Conservation (phyloP, 2,329 filamentous ascomycete genomes). For the Aspergillus floridensis region DNA sequence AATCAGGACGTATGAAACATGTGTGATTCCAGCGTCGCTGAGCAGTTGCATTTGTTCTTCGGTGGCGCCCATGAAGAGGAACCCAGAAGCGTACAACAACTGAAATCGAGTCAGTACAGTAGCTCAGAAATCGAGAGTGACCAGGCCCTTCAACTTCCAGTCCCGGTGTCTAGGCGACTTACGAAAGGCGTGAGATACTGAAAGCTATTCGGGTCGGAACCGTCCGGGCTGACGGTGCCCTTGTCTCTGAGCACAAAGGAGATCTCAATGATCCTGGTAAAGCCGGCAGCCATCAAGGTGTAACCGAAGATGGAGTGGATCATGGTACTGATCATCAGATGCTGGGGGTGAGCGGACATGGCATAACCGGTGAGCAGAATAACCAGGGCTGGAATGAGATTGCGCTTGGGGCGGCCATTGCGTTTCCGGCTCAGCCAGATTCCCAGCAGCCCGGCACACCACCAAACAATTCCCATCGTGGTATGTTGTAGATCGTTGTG, state of each 20-base stretch:
- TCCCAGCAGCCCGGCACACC: constrained; percentile 85
- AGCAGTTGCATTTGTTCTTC: constrained; percentile 92
- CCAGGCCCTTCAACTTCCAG: neutral
- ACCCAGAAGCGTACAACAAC: constrained; percentile 88
- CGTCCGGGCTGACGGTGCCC: constrained; percentile 63
- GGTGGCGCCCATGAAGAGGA: constrained; percentile 95
- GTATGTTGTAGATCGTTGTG: constrained; percentile 96
- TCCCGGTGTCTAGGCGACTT: constrained; percentile 42
- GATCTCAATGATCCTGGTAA: constrained; percentile 85
- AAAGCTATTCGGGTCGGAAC: constrained; percentile 68
- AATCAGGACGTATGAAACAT: constrained; percentile 89
- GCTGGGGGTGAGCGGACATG: constrained; percentile 89
- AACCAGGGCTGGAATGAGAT: constrained; percentile 88
- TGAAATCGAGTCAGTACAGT: constrained; percentile 41
- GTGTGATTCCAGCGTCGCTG: constrained; percentile 70
- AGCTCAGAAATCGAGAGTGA: neutral
- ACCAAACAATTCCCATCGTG: constrained; percentile 99
- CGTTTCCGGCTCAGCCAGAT: constrained; percentile 87
- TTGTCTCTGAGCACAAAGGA: constrained; percentile 79
- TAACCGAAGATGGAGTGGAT: constrained; percentile 90
- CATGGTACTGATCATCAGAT: constrained; percentile 77
- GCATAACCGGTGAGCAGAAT: constrained; percentile 91
- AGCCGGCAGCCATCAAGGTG: constrained; percentile 85
- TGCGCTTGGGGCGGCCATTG: constrained; percentile 82
- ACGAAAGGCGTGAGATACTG: constrained; percentile 70